A percentile compares a stretch with the other conserved stretches of the same genome.
These are phyloP conservation scores for Glycyrrhiza uralensis DNA, from an alignment of 306 rosid genomes.

Conservation along the genomic window DNA sequence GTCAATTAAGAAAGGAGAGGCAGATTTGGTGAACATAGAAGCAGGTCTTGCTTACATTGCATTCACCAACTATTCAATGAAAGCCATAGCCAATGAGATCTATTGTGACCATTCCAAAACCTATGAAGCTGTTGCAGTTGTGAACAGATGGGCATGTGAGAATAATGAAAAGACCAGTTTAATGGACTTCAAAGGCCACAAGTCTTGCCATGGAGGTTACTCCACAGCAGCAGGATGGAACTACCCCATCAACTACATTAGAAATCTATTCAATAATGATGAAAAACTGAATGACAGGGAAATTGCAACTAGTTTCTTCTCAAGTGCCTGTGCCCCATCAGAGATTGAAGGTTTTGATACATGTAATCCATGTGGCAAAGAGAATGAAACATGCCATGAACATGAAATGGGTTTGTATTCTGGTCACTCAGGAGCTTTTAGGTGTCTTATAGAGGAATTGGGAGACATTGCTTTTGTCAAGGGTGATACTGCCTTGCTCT, in stretches of 20 bases:
- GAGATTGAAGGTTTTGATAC: slow-evolving; percentile 22
- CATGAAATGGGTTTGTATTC: slow-evolving; percentile 12
- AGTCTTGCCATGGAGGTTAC: slow-evolving; percentile 42
- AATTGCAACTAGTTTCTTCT: slow-evolving; percentile 32
- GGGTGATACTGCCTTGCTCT: slow-evolving; percentile 27
- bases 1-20: slow-evolving; percentile 31
- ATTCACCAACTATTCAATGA: slow-evolving; percentile 35
- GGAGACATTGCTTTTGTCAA: slow-evolving; percentile 38
- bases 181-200: slow-evolving; percentile 32
- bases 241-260: slow-evolving; percentile 32
- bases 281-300: slow-evolving; percentile 13
- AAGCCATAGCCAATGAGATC: slow-evolving; percentile 38
- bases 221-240: slow-evolving; percentile 45
- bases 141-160: slow-evolving; percentile 29
- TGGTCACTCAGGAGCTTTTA: slow-evolving; percentile 34
- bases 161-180: slow-evolving; percentile 19
- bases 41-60: slow-evolving; percentile 35
- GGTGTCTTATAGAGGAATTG: slow-evolving; percentile 36
- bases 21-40: slow-evolving; percentile 31
- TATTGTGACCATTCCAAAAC: slow-evolving; percentile 28
- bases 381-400: slow-evolving; percentile 25
- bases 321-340: slow-evolving; percentile 34
- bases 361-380: slow-evolving; percentile 27
- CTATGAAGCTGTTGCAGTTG: slow-evolving; percentile 36
- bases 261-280: background rate